A percentile compares a stretch with the other conserved stretches of the same genome.
These are phyloP conservation scores for Venturia aucupariae DNA, from an alignment of 2,329 filamentous ascomycete species.

Conservation along the genomic window DNA sequence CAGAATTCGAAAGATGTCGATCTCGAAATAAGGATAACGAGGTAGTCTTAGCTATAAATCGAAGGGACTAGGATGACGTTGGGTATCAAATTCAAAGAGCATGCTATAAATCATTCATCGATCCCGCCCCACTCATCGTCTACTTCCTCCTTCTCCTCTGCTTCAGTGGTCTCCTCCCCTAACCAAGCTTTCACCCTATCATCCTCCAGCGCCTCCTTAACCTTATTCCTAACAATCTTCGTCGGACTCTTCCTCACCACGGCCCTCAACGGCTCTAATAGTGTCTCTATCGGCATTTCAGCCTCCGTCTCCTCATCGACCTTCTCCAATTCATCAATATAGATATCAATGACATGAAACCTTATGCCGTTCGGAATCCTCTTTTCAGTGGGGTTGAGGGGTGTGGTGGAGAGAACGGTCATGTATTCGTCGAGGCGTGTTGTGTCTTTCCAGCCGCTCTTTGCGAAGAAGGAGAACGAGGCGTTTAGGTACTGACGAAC, in stretches of 20 bases:
- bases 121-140: conserved; percentile 52
- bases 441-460: conserved; percentile 31
- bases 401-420: conserved; percentile 37
- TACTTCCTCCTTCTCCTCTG: conserved; percentile 27
- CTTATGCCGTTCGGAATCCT: conserved; percentile 74
- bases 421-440: conserved; percentile 35
- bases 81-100: neutral
- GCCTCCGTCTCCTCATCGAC: conserved; percentile 42
- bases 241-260: conserved; percentile 51
- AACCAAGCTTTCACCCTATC: conserved; percentile 60
- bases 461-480: conserved; percentile 47
- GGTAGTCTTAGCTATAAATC: no score
- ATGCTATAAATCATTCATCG: conserved; percentile 41
- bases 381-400: conserved; percentile 36
- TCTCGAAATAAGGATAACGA: no score
- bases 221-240: conserved; percentile 63
- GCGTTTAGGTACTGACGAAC: conserved; percentile 69
- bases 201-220: conserved; percentile 62
- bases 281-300: conserved; percentile 32
- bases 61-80: neutral
- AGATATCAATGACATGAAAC: conserved; percentile 83
- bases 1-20: no score
- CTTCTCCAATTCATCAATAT: conserved; percentile 79
- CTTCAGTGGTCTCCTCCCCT: conserved; percentile 24
- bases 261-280: conserved; percentile 48